Percentiles rank a stretch among this genome's conserved stretches.
These are phyloP conservation scores for Trichomonascaceae sp. DNA, from an alignment of 1,139 yeast genomes.

Conservation along the genomic window DNA sequence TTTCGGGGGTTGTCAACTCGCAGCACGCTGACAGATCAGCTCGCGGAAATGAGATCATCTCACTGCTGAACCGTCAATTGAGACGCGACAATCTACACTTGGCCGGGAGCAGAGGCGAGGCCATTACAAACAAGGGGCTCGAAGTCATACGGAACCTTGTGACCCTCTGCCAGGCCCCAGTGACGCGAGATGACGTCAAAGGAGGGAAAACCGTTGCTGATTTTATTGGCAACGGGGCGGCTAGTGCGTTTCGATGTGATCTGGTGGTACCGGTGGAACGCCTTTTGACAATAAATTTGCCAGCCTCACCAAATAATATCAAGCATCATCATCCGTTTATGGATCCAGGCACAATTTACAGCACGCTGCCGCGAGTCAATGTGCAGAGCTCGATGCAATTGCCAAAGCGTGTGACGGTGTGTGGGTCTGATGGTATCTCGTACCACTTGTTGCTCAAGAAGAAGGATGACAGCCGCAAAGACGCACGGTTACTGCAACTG, in stretches of 20 bases:
- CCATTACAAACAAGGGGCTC: background rate
- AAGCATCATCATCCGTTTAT: slow-evolving; percentile 38
- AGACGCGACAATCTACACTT: too few relatives aligned
- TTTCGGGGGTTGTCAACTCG: slow-evolving; percentile 62
- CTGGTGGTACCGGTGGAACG: slow-evolving; percentile 74
- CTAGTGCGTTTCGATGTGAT: slow-evolving; percentile 41
- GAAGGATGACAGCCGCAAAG: slow-evolving; percentile 87
- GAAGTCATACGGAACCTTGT: slow-evolving; percentile 1
- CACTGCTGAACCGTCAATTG: slow-evolving; percentile 2
- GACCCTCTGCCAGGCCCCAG: slow-evolving; percentile 22
- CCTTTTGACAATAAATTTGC: slow-evolving; percentile 57
- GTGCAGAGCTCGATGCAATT: slow-evolving; percentile 73
- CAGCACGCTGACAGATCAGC: slow-evolving; percentile 42
- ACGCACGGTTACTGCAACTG: slow-evolving; percentile 87
- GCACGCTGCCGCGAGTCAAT: slow-evolving; percentile 33
- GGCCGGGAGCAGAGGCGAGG: background rate
- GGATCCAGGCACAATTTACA: slow-evolving; percentile 38
- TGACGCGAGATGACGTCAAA: slow-evolving; percentile 28
- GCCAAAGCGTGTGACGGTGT: slow-evolving; percentile 65
- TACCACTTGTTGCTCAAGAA: slow-evolving; percentile 74
- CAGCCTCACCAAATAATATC: slow-evolving; percentile 35
- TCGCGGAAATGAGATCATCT: slow-evolving; percentile 37
- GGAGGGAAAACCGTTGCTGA: too few relatives aligned
- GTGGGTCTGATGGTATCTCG: slow-evolving; percentile 63
- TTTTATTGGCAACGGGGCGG: slow-evolving; percentile 39